These are phyloP conservation scores for Hyparrhenia diplandra DNA, from an alignment of 176 grass and related monocot species.

Conservation along the genomic window DNA sequence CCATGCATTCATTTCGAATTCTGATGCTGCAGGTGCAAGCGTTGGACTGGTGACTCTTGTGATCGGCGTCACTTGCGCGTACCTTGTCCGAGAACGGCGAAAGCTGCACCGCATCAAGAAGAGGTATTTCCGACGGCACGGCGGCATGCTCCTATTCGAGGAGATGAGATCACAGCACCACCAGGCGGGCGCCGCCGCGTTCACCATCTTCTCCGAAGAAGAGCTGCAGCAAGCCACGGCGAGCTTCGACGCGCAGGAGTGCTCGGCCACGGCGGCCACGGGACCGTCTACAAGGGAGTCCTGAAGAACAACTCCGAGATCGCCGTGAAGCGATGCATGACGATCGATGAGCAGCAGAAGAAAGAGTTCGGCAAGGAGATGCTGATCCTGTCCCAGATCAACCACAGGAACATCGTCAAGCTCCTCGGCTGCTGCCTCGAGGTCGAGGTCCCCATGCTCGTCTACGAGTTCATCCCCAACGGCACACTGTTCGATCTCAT, in stretches of 20 bases:
- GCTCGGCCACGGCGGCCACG: neutral
- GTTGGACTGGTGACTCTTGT: neutral
- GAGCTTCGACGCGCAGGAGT: neutral
- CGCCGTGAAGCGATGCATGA: neutral
- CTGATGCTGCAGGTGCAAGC: neutral
- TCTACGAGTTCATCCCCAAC: neutral
- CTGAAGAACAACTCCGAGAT: neutral
- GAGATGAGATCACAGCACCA: neutral
- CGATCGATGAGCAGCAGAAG: neutral
- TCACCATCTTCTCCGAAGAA: neutral
- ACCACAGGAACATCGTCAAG: neutral
- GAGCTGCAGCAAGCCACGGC: neutral
- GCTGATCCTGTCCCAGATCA: slow-evolving; percentile 8
- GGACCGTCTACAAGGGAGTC: neutral
- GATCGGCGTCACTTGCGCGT: neutral
- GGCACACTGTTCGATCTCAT: neutral
- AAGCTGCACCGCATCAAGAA: neutral
- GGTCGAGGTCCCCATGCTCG: slow-evolving; percentile 1
- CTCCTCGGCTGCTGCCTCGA: neutral
- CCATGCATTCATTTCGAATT: neutral
- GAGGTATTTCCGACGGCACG: neutral
- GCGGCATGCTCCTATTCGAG: neutral
- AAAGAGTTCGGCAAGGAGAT: neutral
- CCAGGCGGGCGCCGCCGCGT: neutral
- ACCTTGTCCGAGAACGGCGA: neutral